Conservation (phyloP, 2,329 filamentous ascomycete species). For the Plenodomus lindquistii region DNA sequence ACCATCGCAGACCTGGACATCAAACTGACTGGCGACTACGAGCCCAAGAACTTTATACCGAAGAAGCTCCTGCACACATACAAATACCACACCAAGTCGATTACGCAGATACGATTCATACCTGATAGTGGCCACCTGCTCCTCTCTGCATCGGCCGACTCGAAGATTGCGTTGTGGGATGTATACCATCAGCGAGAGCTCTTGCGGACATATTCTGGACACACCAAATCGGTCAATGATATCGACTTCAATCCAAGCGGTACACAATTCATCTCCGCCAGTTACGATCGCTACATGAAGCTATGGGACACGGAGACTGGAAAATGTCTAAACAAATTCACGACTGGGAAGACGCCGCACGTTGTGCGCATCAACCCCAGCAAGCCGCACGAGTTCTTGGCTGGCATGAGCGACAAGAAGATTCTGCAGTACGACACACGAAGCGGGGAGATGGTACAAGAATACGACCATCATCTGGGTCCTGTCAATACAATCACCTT, state of each 20-base stretch:
- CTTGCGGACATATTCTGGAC: slow-evolving; percentile 86
- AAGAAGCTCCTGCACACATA: slow-evolving; percentile 93
- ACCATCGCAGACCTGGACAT: slow-evolving; percentile 38
- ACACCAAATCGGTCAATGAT: slow-evolving; percentile 87
- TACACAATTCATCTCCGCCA: slow-evolving; percentile 84
- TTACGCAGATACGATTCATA: slow-evolving; percentile 89
- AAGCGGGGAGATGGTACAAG: slow-evolving; percentile 81
- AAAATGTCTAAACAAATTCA: slow-evolving; percentile 83
- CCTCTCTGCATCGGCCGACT: slow-evolving; percentile 86
- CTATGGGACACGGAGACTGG: slow-evolving; percentile 98
- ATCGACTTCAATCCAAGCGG: slow-evolving; percentile 83
- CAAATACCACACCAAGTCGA: slow-evolving; percentile 80
- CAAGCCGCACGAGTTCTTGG: slow-evolving; percentile 85
- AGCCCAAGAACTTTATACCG: slow-evolving; percentile 85
- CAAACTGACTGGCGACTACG: slow-evolving; percentile 73
- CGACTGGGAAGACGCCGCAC: slow-evolving; percentile 92
- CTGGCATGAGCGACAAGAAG: slow-evolving; percentile 98
- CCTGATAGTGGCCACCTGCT: slow-evolving; percentile 85
- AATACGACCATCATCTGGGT: slow-evolving; percentile 98
- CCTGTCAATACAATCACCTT: slow-evolving; percentile 98
- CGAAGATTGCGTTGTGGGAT: slow-evolving; percentile 92
- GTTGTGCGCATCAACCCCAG: slow-evolving; percentile 92
- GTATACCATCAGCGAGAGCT: slow-evolving; percentile 88
- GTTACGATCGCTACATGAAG: slow-evolving; percentile 95
- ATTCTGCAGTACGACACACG: slow-evolving; percentile 96